Conservation (phyloP, 1,139 yeast genomes). For the Diutina scorzettiae region DNA sequence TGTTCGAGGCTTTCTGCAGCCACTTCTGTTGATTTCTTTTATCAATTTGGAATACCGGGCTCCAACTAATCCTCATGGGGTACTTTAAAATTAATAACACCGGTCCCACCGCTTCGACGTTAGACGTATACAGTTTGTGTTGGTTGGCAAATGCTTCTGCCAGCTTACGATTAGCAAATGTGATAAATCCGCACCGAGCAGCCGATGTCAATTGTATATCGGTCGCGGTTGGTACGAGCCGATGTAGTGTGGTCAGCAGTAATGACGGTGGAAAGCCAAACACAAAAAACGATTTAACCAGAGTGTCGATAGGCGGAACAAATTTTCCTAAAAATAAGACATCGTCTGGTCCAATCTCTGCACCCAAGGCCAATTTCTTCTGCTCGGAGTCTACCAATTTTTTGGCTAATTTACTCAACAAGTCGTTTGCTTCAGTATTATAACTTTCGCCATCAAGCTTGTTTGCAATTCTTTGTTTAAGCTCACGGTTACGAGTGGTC, state of each 20-base stretch:
- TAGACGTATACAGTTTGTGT: too few relatives aligned
- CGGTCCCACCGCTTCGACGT: too few relatives aligned
- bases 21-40: background rate
- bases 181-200: slow-evolving; percentile 56
- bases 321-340: too few relatives aligned
- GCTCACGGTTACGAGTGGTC: slow-evolving; percentile 22
- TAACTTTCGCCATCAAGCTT: slow-evolving; percentile 20
- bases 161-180: slow-evolving; percentile 32
- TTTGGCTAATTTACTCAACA: slow-evolving; percentile 29
- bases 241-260: slow-evolving; percentile 48
- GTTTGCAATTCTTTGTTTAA: slow-evolving; percentile 30
- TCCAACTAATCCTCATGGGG: slow-evolving; percentile 59
- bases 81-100: slow-evolving; percentile 19
- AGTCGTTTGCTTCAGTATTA: slow-evolving; percentile 14
- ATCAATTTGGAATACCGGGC: slow-evolving; percentile 15
- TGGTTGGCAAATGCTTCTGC: too few relatives aligned
- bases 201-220: slow-evolving; percentile 43
- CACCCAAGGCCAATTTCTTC: slow-evolving; percentile 8
- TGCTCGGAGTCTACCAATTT: slow-evolving; percentile 17
- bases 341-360: slow-evolving; percentile 41
- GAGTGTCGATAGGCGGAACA: slow-evolving; percentile 23
- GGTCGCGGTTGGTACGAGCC: slow-evolving; percentile 32
- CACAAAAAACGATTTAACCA: slow-evolving; percentile 47
- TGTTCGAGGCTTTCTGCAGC: background rate
- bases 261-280: slow-evolving; percentile 59